Evolutionary conservation across 768 basidiomycete species (phyloP).

Genomic region (Coprinopsis cinerea): DNA sequence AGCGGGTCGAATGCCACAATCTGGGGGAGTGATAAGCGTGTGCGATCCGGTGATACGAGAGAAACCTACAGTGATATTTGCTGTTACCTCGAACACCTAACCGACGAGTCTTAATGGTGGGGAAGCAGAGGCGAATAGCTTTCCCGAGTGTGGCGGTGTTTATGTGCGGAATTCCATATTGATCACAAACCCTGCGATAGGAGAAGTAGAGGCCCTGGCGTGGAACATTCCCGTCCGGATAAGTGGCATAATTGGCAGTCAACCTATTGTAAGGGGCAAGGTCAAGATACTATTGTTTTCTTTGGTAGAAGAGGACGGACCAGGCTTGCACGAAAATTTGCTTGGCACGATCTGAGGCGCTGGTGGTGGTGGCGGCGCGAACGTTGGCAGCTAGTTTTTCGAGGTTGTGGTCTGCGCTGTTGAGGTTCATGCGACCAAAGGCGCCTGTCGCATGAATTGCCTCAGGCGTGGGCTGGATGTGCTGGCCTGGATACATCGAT

Average conservation of each 20-base stretch:
- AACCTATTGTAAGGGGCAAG: constrained; percentile 66
- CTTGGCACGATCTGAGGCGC: constrained; percentile 85
- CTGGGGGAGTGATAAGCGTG: constrained; percentile 37
- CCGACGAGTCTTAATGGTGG: constrained; percentile 91
- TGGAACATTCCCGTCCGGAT: constrained; percentile 89
- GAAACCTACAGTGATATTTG: constrained; percentile 83
- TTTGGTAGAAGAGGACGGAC: constrained; percentile 39
- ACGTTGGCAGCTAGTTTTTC: constrained; percentile 87
- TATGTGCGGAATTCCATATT: constrained; percentile 90
- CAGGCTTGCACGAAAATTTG: constrained; percentile 93
- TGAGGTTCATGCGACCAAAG: constrained; percentile 73
- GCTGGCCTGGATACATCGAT: constrained; percentile 51
- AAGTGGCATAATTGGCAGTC: constrained; percentile 84
- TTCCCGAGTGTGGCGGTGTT: constrained; percentile 95
- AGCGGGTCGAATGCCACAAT: constrained; percentile 91
- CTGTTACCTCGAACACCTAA: constrained; percentile 91
- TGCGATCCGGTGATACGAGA: constrained; percentile 20
- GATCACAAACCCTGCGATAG: constrained; percentile 85
- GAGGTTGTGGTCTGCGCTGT: constrained; percentile 62
- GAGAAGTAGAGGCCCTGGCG: constrained; percentile 93
- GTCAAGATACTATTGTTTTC: constrained; percentile 5
- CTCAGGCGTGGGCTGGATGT: constrained; percentile 44
- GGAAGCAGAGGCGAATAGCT: constrained; percentile 89
- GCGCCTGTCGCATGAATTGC: constrained; percentile 63
- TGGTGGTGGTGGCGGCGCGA: constrained; percentile 83